phyloP scores from a whole-genome alignment of 2,329 filamentous ascomycete species.

The Botrytis tulipae region DNA sequence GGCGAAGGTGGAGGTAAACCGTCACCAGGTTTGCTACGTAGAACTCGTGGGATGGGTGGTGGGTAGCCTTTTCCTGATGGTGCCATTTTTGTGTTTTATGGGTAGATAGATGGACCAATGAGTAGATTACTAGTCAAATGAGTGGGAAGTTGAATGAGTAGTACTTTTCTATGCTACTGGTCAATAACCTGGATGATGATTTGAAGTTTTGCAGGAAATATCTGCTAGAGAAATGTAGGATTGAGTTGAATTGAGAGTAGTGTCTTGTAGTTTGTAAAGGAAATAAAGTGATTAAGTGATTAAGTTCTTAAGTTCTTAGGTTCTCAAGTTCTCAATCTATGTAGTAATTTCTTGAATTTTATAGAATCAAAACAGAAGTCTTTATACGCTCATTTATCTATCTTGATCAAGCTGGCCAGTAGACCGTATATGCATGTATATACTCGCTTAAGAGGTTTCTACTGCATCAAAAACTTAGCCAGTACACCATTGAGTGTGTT shows the following conservation, averaged over 20 bases:
- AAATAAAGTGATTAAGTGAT: background rate
- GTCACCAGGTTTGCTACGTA: background rate
- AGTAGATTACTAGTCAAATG: background rate
- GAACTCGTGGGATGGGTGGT: background rate
- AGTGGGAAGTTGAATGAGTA: no score
- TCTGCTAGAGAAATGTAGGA: no score
- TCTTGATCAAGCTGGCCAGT: background rate
- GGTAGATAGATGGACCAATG: background rate
- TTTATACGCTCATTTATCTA: background rate
- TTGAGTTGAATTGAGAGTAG: no score
- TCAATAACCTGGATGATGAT: no score
- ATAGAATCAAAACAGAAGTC: background rate
- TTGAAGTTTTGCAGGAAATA: no score
- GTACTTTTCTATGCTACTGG: no score
- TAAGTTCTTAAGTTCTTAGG: no score
- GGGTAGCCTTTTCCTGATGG: background rate
- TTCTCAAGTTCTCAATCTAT: background rate
- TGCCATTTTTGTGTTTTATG: background rate
- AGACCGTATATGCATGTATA: background rate
- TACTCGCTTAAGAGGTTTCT: background rate
- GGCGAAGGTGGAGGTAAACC: background rate
- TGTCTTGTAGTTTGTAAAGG: background rate
- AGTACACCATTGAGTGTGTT: background rate
- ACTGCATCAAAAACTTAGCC: background rate
- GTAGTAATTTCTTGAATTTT: background rate